Percentiles rank a stretch among this genome's conserved stretches.
These are phyloP conservation scores for Claviceps digitariae DNA, from an alignment of 2,329 filamentous ascomycete genomes.

Conservation along the genomic window DNA sequence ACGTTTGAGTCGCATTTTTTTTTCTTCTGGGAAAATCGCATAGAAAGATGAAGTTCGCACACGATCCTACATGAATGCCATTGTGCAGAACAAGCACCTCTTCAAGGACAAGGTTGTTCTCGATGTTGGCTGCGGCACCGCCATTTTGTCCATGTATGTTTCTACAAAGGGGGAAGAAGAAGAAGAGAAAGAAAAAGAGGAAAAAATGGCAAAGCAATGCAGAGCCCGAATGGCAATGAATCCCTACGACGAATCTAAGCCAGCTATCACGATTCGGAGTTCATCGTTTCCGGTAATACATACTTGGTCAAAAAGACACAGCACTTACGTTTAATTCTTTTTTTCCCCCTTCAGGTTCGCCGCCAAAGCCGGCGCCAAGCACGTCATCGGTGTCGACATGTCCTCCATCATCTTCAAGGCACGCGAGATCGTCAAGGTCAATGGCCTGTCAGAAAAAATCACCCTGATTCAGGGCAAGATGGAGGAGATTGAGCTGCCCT, in stretches of 20 bases:
- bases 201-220: background rate
- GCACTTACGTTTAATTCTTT: background rate
- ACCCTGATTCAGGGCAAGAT: conserved; percentile 98
- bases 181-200: background rate
- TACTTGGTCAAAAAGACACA: background rate
- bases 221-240: background rate
- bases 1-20: background rate
- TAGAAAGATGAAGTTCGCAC: conserved; percentile 99
- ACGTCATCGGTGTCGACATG: conserved; percentile 99
- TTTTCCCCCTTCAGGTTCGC: conserved; percentile 59
- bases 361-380: conserved; percentile 88
- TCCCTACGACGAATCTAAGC: background rate
- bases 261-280: too few relatives aligned
- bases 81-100: conserved; percentile 92
- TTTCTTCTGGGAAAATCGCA: background rate
- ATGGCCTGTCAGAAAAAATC: conserved; percentile 91
- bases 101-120: conserved; percentile 76
- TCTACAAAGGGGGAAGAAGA: background rate
- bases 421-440: conserved; percentile 80
- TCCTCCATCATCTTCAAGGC: conserved; percentile 99
- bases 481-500: conserved; percentile 92
- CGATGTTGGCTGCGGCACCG: conserved; percentile 93
- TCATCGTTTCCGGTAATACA: background rate
- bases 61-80: conserved; percentile 90
- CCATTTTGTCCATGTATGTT: conserved; percentile 92